Conservation (phyloP, 2,329 filamentous ascomycete species). For the Nothophaeocryptopus gaeumannii region DNA sequence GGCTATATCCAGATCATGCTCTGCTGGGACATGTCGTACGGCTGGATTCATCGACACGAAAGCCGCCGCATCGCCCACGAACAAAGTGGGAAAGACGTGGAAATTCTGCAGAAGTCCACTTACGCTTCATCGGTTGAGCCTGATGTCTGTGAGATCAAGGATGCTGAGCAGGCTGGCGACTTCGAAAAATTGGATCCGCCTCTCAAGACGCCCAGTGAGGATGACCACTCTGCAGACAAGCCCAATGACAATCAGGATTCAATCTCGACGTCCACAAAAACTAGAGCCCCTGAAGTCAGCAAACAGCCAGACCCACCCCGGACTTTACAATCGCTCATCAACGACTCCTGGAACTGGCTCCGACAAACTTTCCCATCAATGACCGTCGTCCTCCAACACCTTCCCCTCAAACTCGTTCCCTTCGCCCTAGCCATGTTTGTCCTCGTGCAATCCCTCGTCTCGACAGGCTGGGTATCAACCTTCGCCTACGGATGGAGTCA, state of each 20-base stretch:
- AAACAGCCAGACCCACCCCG: not conserved
- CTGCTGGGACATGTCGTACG: slow-evolving; percentile 62
- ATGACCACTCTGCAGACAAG: not conserved
- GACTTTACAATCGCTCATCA: slow-evolving; percentile 1
- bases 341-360: slow-evolving; percentile 51
- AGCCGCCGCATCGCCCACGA: slow-evolving; percentile 61
- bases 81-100: slow-evolving; percentile 42
- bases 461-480: slow-evolving; percentile 70
- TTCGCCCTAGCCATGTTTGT: slow-evolving; percentile 75
- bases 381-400: slow-evolving; percentile 61
- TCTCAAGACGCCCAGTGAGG: no score
- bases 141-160: not conserved
- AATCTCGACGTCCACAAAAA: not conserved
- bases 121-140: no score
- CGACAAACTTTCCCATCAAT: slow-evolving; percentile 70
- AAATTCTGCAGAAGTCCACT: not conserved
- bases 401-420: slow-evolving; percentile 66
- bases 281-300: not conserved
- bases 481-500: slow-evolving; percentile 72
- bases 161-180: not conserved
- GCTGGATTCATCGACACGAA: slow-evolving; percentile 61
- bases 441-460: slow-evolving; percentile 68
- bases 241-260: not conserved
- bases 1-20: slow-evolving; percentile 49
- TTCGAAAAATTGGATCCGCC: not conserved